Evolutionary conservation across 208 protist species (phyloP).

Genomic region (Leishmania guyanensis): DNA sequence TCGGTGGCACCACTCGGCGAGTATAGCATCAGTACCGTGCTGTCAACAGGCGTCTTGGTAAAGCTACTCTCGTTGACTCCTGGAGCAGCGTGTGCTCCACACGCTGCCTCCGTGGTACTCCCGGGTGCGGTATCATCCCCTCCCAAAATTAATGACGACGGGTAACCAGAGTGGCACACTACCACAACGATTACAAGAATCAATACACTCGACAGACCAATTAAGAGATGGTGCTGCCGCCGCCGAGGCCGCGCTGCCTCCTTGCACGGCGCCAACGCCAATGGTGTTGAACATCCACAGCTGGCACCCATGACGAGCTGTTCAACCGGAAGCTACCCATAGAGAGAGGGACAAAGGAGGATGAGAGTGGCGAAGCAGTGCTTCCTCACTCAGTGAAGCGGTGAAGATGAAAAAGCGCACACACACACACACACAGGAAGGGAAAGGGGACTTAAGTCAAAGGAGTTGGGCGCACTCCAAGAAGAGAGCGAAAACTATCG

Average conservation of each 20-base stretch:
- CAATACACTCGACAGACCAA: not conserved
- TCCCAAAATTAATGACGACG: not conserved
- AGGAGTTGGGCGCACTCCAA: not conserved
- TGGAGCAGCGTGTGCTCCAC: not conserved
- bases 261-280: not conserved
- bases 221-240: not conserved
- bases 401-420: not conserved
- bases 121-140: not conserved
- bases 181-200: not conserved
- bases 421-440: not conserved
- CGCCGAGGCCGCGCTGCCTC: not conserved
- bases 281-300: not conserved
- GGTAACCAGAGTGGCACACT: not conserved
- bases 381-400: not conserved
- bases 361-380: not conserved
- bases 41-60: conserved; percentile 19
- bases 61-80: conserved; percentile 20
- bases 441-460: not conserved
- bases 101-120: not conserved
- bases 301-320: not conserved
- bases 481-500: not conserved
- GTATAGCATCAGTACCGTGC: conserved; percentile 46
- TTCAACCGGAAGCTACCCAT: not conserved
- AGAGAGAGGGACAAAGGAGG: not conserved
- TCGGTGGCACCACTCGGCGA: not conserved